Evolutionary conservation across 768 basidiomycete genomes (phyloP).

Genomic region (Lentinula boryana): DNA sequence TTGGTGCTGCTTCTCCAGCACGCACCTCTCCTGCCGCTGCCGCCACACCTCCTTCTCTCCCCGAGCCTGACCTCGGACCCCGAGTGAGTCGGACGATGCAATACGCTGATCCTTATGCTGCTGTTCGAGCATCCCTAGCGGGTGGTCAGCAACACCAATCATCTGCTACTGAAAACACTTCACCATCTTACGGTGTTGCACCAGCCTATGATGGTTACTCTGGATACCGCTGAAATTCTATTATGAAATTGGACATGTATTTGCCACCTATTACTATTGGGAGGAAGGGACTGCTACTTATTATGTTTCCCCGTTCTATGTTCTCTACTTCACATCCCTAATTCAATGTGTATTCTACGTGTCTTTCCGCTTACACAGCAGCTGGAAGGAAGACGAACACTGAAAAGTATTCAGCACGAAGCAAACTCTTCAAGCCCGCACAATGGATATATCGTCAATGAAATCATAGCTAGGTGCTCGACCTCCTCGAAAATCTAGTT

Average conservation of each 20-base stretch:
- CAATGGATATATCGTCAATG: constrained; percentile 36
- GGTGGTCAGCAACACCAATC: constrained; percentile 15
- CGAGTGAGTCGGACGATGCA: constrained; percentile 89
- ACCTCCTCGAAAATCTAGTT: constrained; percentile 35
- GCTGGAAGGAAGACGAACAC: neutral
- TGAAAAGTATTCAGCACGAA: neutral
- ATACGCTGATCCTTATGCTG: constrained; percentile 85
- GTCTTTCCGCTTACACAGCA: neutral
- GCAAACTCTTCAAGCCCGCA: neutral
- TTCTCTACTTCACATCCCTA: neutral
- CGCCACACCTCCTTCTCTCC: constrained; percentile 29
- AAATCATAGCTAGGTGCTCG: constrained; percentile 43
- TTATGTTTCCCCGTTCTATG: neutral
- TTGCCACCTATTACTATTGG: neutral
- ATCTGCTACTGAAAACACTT: neutral
- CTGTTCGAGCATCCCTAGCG: constrained; percentile 59
- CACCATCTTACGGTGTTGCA: neutral
- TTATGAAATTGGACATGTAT: neutral
- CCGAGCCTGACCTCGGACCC: constrained; percentile 40
- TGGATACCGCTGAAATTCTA: neutral
- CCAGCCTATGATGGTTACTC: constrained; percentile 1
- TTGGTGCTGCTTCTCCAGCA: constrained; percentile 31
- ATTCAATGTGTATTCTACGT: constrained; percentile 1
- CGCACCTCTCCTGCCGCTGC: constrained; percentile 11
- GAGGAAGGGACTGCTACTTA: neutral